A percentile compares a stretch with the other conserved stretches of the same genome.
Conservation (phyloP, 2,329 filamentous ascomycete genomes). For the Pseudocercospora cruenta region DNA sequence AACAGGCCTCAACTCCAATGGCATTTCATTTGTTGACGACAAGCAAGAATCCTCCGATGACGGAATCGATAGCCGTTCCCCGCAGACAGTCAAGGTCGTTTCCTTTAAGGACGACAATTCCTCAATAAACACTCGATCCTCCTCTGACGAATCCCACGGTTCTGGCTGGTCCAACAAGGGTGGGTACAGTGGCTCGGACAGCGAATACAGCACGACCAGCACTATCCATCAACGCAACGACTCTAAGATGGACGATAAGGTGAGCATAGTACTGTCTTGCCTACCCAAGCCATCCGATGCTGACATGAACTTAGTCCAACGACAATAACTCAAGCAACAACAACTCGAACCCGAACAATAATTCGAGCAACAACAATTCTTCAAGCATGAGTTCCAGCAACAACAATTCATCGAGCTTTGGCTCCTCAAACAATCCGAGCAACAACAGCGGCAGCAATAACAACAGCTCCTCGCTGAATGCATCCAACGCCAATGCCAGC, state of each 20-base stretch:
- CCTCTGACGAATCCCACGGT: slow-evolving; percentile 21
- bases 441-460: slow-evolving; percentile 3
- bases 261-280: not conserved
- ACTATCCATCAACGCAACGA: slow-evolving; percentile 16
- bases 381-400: slow-evolving; percentile 8
- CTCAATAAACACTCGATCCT: slow-evolving; percentile 21
- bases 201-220: slow-evolving; percentile 23
- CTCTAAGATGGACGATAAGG: slow-evolving; percentile 10
- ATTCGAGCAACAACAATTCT: slow-evolving; percentile 7
- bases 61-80: slow-evolving; percentile 18
- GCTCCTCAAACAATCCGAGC: not conserved
- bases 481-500: not conserved
- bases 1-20: slow-evolving; percentile 27
- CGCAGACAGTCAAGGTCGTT: slow-evolving; percentile 21
- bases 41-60: slow-evolving; percentile 20
- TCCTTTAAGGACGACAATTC: slow-evolving; percentile 8
- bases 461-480: not conserved
- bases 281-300: not conserved
- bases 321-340: slow-evolving; percentile 14
- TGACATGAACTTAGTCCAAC: slow-evolving; percentile 1
- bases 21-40: slow-evolving; percentile 24
- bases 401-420: slow-evolving; percentile 1
- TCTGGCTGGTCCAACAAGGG: slow-evolving; percentile 26
- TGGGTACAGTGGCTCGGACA: slow-evolving; percentile 21
- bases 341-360: slow-evolving; percentile 15